These are phyloP conservation scores for Globisporangium cystogenes DNA, from an alignment of 352 stramenopile species.

Conservation along the genomic window DNA sequence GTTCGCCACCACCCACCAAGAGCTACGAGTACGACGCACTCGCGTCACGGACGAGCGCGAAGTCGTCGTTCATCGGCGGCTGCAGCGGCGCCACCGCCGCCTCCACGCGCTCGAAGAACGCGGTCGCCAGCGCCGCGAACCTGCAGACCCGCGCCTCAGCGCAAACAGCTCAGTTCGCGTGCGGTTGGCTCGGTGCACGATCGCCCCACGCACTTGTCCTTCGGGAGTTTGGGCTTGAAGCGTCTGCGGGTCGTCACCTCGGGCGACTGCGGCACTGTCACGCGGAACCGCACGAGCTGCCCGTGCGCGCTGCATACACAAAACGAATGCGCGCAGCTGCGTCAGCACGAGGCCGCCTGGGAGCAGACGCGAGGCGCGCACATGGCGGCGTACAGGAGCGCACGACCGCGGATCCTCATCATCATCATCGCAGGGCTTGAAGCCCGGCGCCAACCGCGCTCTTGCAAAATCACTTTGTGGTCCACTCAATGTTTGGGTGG, in stretches of 20 bases:
- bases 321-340: neutral
- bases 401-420: no score
- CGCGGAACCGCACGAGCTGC: conserved; percentile 15
- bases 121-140: conserved; percentile 36
- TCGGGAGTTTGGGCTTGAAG: conserved; percentile 44
- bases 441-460: no score
- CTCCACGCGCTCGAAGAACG: conserved; percentile 68
- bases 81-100: conserved; percentile 48
- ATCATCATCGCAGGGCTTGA: no score
- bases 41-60: conserved; percentile 37
- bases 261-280: conserved; percentile 25
- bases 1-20: neutral
- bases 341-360: neutral
- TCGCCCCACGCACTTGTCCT: conserved; percentile 31
- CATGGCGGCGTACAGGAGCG: neutral
- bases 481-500: no score
- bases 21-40: conserved; percentile 14
- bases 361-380: no score
- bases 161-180: no score
- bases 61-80: conserved; percentile 55
- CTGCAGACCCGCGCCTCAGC: conserved; percentile 23
- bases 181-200: neutral
- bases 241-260: conserved; percentile 22
- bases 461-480: no score
- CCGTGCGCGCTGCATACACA: neutral